Evolutionary conservation across 495 filamentous ascomycete species (phyloP), one percentile per base, ranked within the genome.

Genomic region (Podospora pseudoanserina): DNA sequence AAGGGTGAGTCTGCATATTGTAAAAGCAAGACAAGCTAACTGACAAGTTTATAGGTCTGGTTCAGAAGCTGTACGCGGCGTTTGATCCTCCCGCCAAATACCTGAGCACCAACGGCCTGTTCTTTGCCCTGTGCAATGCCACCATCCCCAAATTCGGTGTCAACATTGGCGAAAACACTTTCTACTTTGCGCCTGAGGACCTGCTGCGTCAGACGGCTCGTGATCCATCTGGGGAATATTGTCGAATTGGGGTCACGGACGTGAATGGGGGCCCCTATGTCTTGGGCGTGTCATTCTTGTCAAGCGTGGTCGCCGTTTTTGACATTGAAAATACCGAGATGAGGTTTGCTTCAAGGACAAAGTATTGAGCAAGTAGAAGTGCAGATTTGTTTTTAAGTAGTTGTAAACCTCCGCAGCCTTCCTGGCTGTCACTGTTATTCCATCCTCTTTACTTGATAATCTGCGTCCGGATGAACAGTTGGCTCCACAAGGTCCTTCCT

Each of bases 281-380:
- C n/a, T 70, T 91, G 44, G 88, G 88, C 0, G 83, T 86, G 63
- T 79, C 82, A 1, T 90, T 87, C 71, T 76, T 89, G 75, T 86
- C 85, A 70, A 88, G 84, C 70, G 87, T 90, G 0, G 75, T 90
- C 4, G 79, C 83, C 0, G 85, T 88, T 23, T 89, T 87, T 76
- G 86, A 89, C 76, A 77, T 90, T 20, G 86, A 83, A 18, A 66
- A 71, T 5, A 63, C 60, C 44, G 75, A 76, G 70, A 79, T 77
- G 76, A 68, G 75, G 49, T 76, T 77, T 67, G 75, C 76, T 4
- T 53, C 64, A 0, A 60, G 74, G 39, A 71, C 66, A 5, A 64
- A 68, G 64, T 73, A 74, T 60, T 73, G 34, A 27, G 39, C 15
- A 39, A 11, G 23, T 23, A 1, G 23, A 23, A 23, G 23, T 23